Conservation (phyloP, 2,329 filamentous ascomycete genomes). For the Fusarium sarcochroum region DNA sequence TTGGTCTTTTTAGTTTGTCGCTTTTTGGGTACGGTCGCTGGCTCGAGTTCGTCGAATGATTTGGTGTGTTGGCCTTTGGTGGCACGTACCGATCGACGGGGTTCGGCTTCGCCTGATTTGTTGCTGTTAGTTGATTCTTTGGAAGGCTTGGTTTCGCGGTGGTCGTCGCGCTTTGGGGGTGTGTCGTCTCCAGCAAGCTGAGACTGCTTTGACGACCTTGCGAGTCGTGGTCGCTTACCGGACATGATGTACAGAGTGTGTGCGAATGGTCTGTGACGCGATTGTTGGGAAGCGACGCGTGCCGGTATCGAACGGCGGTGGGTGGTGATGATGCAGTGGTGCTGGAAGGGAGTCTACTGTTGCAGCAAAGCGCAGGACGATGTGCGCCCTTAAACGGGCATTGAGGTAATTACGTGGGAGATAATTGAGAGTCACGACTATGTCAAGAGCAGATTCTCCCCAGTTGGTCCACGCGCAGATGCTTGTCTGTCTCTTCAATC, state of each 20-base stretch:
- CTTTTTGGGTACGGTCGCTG: conserved; percentile 67
- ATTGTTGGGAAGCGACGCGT: conserved; percentile 23
- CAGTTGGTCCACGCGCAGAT: conserved; percentile 44
- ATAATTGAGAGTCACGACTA: conserved; percentile 55
- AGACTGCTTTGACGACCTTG: conserved; percentile 33
- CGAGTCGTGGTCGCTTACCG: conserved; percentile 52
- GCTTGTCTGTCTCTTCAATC: conserved; percentile 42
- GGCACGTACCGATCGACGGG: conserved; percentile 92
- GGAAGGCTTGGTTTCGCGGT: conserved; percentile 22
- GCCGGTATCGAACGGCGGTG: conserved; percentile 24
- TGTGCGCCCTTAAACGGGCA: conserved; percentile 48
- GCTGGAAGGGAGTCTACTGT: conserved; percentile 49
- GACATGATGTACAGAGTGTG: conserved; percentile 50
- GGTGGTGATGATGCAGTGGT: conserved; percentile 27
- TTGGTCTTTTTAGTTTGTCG: conserved; percentile 65
- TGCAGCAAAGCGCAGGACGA: conserved; percentile 45
- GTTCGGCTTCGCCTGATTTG: conserved; percentile 72
- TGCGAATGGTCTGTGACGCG: conserved; percentile 13
- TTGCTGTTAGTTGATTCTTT: conserved; percentile 41
- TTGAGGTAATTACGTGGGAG: conserved; percentile 53
- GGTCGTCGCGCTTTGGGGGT: conserved; percentile 22
- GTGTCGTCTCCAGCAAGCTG: conserved; percentile 21
- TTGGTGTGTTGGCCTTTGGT: conserved; percentile 98
- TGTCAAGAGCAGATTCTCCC: conserved; percentile 48
- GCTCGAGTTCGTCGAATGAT: conserved; percentile 82